Base-by-base conservation (phyloP, 1,139 yeast genomes). In the Neolecta irregularis region DNA sequence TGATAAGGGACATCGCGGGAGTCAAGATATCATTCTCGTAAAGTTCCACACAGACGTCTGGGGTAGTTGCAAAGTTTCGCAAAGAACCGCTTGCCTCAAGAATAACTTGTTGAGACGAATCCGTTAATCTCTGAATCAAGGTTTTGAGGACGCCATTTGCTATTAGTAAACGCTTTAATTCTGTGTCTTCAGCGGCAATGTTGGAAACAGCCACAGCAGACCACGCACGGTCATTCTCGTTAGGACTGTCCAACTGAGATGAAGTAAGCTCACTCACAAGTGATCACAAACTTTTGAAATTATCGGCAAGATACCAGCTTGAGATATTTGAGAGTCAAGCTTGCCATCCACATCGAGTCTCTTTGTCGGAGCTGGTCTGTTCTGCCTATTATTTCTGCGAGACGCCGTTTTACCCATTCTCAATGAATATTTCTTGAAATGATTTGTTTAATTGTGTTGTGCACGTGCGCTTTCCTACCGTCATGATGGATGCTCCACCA, bases 11-110 rank as follows among this genome's bases (percentile, higher is more conserved):
- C n/a, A n/a, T n/a, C n/a, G 35, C n/a, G 11, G 32, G 30, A 0
- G 67, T 61, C 75, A 93, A 73, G 33, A 88, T 69, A 41, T 77
- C 72, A 19, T 73, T 72, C 53, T 95, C 68, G 79, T 92, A 77
- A 39, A 78, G 55, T 52, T 69, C 71, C 21, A 69, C 67, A 25
- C 83, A 71, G 20, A 80, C 67, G 44, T 80, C 93, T 47, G 93
- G 51, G 21, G 81, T 93, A 35, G 80, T 63, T 3, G 76, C 74
- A 37, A 85, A 51, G 51, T 79, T 81, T 51, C 94, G 67, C 45
- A 88, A 58, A 34, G 85, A 60, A 1, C 93, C 95, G 50, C 69
- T 76, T 0, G 85, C 65, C 47, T 78, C 93, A 16, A 78, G 77
- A 11, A 76, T 73, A 35, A 80, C 69, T 47, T 81, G 93, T 38